Conservation (phyloP, 139 green algal genomes). For the Zygnema circumcarinatum region DNA sequence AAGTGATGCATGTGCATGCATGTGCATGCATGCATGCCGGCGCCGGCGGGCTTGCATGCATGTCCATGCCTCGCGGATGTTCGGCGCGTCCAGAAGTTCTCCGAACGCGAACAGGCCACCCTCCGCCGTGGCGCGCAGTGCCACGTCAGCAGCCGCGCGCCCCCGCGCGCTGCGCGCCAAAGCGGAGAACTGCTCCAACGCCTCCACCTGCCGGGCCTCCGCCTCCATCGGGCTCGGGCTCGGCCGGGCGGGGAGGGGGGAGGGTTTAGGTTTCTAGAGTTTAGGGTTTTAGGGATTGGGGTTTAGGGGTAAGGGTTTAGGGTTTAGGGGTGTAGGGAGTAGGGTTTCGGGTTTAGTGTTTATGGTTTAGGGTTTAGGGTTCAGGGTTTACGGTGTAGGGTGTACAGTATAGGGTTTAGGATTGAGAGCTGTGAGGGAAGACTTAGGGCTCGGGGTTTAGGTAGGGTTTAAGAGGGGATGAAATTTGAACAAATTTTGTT, state of each 20-base stretch:
- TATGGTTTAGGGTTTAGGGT: not conserved
- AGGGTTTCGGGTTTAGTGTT: not conserved
- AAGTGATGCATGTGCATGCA: too few species aligned
- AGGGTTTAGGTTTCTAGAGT: not conserved
- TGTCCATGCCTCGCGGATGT: too few species aligned
- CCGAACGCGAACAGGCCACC: constrained; percentile 84
- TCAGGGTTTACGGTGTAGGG: not conserved
- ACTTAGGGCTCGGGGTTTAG: not conserved
- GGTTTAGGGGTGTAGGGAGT: too few species aligned
- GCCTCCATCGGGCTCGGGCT: constrained; percentile 44
- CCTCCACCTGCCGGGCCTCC: constrained; percentile 44
- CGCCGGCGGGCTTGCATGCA: too few species aligned
- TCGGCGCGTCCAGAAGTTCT: constrained; percentile 82
- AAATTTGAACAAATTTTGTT: not conserved
- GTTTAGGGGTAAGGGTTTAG: not conserved
- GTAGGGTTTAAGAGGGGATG: not conserved
- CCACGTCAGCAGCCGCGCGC: constrained; percentile 26
- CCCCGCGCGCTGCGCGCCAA: constrained; percentile 50
- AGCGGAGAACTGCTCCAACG: constrained; percentile 52
- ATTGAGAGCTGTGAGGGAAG: not conserved
- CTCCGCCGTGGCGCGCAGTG: constrained; percentile 73
- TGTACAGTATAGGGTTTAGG: not conserved
- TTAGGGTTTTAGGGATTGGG: not conserved
- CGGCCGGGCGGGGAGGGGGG: not conserved
- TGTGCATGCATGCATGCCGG: too few species aligned